Evolutionary conservation across 108 stramenopile genomes (phyloP).

Genomic region (Pseudonitzschia pungens): DNA sequence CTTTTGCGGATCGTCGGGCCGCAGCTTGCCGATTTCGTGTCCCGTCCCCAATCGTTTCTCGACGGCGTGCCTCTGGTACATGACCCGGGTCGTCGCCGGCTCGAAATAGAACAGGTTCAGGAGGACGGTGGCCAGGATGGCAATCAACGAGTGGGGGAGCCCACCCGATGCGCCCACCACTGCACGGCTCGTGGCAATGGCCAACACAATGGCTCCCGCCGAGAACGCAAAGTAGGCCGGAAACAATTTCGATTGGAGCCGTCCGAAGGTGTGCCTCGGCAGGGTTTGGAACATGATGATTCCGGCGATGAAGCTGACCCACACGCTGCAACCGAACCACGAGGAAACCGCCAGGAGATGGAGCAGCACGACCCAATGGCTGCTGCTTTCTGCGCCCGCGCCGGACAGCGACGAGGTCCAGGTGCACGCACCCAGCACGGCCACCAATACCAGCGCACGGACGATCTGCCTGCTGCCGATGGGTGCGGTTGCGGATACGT

Average conservation of each 20-base stretch:
- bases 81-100: conserved; percentile 58
- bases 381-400: neutral
- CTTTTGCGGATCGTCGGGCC: conserved; percentile 28
- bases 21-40: conserved; percentile 59
- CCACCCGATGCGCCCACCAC: conserved; percentile 33
- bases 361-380: conserved; percentile 33
- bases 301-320: conserved; percentile 78
- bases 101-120: conserved; percentile 73
- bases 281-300: conserved; percentile 85
- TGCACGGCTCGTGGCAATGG: conserved; percentile 26
- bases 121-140: conserved; percentile 53
- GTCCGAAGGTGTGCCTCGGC: conserved; percentile 80
- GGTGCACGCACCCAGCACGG: conserved; percentile 10
- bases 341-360: conserved; percentile 68
- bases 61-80: conserved; percentile 62
- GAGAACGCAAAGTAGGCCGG: conserved; percentile 73
- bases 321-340: conserved; percentile 72
- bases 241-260: conserved; percentile 79
- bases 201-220: conserved; percentile 50
- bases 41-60: conserved; percentile 52
- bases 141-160: conserved; percentile 35
- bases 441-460: conserved; percentile 1
- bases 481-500: conserved; percentile 18
- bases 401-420: neutral
- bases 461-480: conserved; percentile 10